phyloP scores from a whole-genome alignment of 2,329 filamentous ascomycete species.

The Xylariaceae sp. region DNA sequence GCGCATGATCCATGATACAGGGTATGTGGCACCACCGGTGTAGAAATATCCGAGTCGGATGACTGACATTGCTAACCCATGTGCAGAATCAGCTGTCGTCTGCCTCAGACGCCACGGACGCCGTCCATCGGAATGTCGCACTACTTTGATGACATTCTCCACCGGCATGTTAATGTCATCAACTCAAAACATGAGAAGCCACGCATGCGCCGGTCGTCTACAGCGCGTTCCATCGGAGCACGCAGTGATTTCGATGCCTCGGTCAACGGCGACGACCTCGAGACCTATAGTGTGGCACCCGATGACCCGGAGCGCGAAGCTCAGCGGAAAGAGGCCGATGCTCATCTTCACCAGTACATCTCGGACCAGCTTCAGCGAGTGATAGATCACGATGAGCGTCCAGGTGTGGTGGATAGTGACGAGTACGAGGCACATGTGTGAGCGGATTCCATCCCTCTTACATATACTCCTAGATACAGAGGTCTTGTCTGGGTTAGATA shows the following conservation, averaged over 20 bases:
- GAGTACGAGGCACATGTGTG: slow-evolving; percentile 30
- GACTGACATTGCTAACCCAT: slow-evolving; percentile 37
- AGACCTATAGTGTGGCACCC: slow-evolving; percentile 41
- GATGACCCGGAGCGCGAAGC: slow-evolving; percentile 48
- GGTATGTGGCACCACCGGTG: slow-evolving; percentile 51
- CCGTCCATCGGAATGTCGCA: slow-evolving; percentile 78
- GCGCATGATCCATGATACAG: slow-evolving; percentile 95
- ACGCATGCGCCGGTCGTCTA: slow-evolving; percentile 70
- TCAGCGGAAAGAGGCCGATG: slow-evolving; percentile 52
- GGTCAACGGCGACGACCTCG: slow-evolving; percentile 42
- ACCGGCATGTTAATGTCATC: slow-evolving; percentile 42
- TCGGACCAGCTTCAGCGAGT: slow-evolving; percentile 73
- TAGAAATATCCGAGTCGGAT: too few species aligned
- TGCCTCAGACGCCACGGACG: slow-evolving; percentile 88
- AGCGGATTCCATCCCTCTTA: not conserved
- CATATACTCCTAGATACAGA: too few species aligned
- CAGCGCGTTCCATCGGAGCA: slow-evolving; percentile 74
- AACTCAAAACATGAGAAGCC: slow-evolving; percentile 41
- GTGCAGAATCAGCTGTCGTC: slow-evolving; percentile 72
- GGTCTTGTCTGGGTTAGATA: too few species aligned
- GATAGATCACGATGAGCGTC: slow-evolving; percentile 45
- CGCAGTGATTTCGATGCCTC: slow-evolving; percentile 69
- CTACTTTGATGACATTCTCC: slow-evolving; percentile 91
- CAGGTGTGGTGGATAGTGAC: slow-evolving; percentile 25
- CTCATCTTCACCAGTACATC: slow-evolving; percentile 76